Evolutionary conservation across 139 green algal species (phyloP), one percentile per base, ranked within the genome.

Genomic region (Chlorella sp.): DNA sequence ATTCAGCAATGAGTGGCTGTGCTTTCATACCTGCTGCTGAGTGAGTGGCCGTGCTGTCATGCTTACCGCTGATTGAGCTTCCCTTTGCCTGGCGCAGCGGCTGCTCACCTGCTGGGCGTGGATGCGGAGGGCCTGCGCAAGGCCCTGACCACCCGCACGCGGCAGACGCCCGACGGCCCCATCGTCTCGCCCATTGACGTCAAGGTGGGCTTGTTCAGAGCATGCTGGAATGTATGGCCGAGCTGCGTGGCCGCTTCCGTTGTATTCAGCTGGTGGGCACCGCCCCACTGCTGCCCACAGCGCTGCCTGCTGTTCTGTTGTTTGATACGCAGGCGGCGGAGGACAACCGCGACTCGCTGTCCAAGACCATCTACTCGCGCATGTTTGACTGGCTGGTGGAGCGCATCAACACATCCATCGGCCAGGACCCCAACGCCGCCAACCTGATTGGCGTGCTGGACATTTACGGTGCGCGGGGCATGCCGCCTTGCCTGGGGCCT

Each of bases 331-430:
- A 90, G n/a, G 95, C 96, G 14, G 95, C 97, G 11, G 76, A 84
- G 26, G 93, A 98, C 85, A 98, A 93, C 85, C 85, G 97, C 20
- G 97, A 99, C 89, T 95, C 97, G 34, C 92, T 99, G 30, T 90
- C 97, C 81, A 99, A 99, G 90, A 98, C 94, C 51, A 88, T 99
- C 76, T 99, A 99, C 90, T 94, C 94, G 14, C 91, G 93, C 80
- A 90, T 99, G 88, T 99, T 99, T 91, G 97, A 99, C 91, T 99
- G 96, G 96, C 94, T 98, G 76, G 97, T 98, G 73, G 81, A 85
- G 24, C 89, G 91, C 65, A 90, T 97, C 76, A 97, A 97, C 90
- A 87, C 82, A 28, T 90, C 92, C 41, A 96, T 97, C 62, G 93
- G 93, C 17, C 92, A 96, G 87, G 92, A 95, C 80, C 48, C 86